Evolutionary conservation across 2,329 filamentous ascomycete species (phyloP).

Genomic region (Aspergillus ochraceus): DNA sequence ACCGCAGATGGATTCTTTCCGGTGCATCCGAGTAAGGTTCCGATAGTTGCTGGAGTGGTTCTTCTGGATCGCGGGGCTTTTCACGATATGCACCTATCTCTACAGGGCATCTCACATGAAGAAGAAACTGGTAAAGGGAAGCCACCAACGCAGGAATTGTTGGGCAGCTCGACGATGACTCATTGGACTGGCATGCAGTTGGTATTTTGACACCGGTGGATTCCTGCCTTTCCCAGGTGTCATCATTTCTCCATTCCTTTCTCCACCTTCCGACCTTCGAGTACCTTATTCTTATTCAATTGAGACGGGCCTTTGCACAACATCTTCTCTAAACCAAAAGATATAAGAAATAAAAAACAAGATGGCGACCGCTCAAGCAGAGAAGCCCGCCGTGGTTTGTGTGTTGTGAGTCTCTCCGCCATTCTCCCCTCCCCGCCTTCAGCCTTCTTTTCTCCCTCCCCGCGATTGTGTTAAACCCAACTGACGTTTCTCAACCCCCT

Average conservation of each 20-base stretch:
- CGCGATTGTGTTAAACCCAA: neutral
- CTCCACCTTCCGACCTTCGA: neutral
- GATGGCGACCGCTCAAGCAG: conserved; percentile 14
- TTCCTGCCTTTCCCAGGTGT: neutral
- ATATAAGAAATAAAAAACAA: neutral
- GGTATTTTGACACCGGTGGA: neutral
- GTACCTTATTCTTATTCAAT: too few relatives aligned
- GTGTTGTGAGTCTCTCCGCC: conserved; percentile 66
- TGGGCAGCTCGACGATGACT: neutral
- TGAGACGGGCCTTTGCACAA: too few relatives aligned
- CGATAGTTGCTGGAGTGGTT: too few relatives aligned
- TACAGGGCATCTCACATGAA: too few relatives aligned
- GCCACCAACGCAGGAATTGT: neutral
- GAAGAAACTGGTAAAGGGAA: too few relatives aligned
- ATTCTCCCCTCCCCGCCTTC: neutral
- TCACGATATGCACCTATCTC: too few relatives aligned
- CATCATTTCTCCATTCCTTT: neutral
- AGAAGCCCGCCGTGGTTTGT: conserved; percentile 68
- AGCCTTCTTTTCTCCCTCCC: neutral
- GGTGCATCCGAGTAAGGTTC: too few relatives aligned
- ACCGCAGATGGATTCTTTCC: too few relatives aligned
- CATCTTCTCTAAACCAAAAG: neutral
- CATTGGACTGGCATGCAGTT: neutral
- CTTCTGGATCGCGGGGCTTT: too few relatives aligned
- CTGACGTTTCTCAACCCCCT: neutral